Conservation (phyloP, 2,329 filamentous ascomycete genomes). For the Cercospora sp. region DNA sequence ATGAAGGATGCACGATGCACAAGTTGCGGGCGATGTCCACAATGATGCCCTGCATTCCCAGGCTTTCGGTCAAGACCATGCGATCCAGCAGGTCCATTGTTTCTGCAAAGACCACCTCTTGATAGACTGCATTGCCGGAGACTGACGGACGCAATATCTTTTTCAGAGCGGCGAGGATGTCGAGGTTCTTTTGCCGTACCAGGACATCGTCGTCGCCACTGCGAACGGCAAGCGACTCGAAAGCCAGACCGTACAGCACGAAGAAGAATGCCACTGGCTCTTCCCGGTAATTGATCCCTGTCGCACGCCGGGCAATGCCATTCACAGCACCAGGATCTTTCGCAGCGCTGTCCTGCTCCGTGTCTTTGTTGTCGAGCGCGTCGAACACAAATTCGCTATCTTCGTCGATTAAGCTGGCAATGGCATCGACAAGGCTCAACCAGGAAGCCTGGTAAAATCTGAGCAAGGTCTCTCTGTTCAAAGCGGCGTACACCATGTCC, state of each 20-base stretch:
- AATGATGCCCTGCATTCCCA: constrained; percentile 86
- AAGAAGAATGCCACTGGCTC: constrained; percentile 99
- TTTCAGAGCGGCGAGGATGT: constrained; percentile 86
- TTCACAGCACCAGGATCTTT: constrained; percentile 21
- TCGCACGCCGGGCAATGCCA: constrained; percentile 56
- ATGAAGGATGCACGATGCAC: constrained; percentile 88
- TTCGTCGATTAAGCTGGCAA: constrained; percentile 94
- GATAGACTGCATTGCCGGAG: constrained; percentile 93
- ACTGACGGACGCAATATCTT: constrained; percentile 94
- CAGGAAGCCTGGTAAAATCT: constrained; percentile 97
- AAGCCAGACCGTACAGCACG: constrained; percentile 92
- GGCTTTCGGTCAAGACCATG: constrained; percentile 84
- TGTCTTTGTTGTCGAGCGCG: constrained; percentile 80
- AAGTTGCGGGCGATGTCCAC: constrained; percentile 90
- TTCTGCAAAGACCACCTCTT: constrained; percentile 92
- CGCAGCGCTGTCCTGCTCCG: constrained; percentile 25
- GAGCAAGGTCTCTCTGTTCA: constrained; percentile 90
- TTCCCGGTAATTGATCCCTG: constrained; percentile 95
- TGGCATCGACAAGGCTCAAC: constrained; percentile 95
- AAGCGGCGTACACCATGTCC: constrained; percentile 89
- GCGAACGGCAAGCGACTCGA: constrained; percentile 88
- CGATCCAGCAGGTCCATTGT: constrained; percentile 95
- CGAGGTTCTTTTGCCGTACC: constrained; percentile 52
- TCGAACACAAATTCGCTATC: constrained; percentile 98
- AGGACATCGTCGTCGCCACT: constrained; percentile 56